Evolutionary conservation across 192 early-diverging fungal genomes (phyloP).

Genomic region (Coemansia asiatica): DNA sequence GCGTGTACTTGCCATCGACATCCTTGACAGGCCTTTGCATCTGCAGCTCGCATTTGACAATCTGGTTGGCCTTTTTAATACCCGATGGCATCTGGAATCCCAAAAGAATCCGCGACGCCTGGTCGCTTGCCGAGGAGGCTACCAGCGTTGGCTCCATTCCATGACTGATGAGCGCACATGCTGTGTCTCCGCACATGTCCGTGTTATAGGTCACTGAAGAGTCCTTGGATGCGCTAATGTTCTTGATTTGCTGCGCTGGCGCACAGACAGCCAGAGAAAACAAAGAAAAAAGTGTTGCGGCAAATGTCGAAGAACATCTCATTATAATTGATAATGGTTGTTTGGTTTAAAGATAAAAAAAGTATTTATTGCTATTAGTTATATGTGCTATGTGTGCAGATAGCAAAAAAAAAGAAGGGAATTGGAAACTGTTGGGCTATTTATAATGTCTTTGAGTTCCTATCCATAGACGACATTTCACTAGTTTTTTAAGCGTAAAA

Average conservation of each 20-base stretch:
- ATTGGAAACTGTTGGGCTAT: too few species aligned
- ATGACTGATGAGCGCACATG: constrained; percentile 20
- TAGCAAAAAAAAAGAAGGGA: too few species aligned
- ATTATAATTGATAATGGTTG: background rate
- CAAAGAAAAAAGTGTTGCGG: background rate
- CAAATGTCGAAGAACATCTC: background rate
- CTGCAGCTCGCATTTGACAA: constrained; percentile 20
- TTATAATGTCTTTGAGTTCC: too few species aligned
- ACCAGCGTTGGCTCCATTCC: constrained; percentile 24
- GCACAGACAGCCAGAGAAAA: background rate
- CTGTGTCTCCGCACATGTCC: constrained; percentile 15
- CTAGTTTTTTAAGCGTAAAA: too few species aligned
- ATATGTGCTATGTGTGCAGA: too few species aligned
- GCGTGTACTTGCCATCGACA: constrained; percentile 5
- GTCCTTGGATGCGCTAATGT: constrained; percentile 20
- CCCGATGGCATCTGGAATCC: constrained; percentile 17
- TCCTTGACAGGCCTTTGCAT: constrained; percentile 19
- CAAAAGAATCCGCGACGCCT: constrained; percentile 12
- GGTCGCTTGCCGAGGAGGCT: constrained; percentile 11
- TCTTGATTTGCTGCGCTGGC: background rate
- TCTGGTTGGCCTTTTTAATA: constrained; percentile 6
- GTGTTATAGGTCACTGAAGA: constrained; percentile 19
- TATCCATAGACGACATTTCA: too few species aligned
- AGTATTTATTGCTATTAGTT: too few species aligned
- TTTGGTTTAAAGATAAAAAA: too few species aligned